A percentile compares a stretch with the other conserved stretches of the same genome.
Evolutionary conservation across 441 rosid genomes (phyloP).

Genomic region (Adansonia gregorii): DNA sequence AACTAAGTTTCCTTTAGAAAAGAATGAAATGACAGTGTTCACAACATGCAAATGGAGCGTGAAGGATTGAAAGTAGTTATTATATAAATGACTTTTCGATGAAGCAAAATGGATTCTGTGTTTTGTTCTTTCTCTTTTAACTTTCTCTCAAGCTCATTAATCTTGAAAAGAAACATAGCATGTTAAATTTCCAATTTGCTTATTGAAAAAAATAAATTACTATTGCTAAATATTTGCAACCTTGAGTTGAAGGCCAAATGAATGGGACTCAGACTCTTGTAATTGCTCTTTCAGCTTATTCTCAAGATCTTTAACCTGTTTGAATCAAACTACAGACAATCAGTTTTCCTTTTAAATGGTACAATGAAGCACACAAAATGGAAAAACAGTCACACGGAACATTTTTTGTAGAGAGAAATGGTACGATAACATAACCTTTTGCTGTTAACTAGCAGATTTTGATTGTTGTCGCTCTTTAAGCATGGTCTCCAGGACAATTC

Average conservation of each 20-base stretch:
- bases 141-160: constrained; percentile 54
- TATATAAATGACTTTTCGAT: constrained; percentile 34
- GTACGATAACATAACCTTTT: constrained; percentile 26
- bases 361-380: no score
- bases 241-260: constrained; percentile 58
- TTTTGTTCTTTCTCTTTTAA: constrained; percentile 48
- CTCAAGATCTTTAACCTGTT: constrained; percentile 75
- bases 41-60: background rate
- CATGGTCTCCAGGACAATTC: background rate
- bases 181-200: constrained; percentile 18
- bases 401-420: background rate
- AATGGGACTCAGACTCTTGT: constrained; percentile 55
- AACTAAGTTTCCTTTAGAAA: background rate
- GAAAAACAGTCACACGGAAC: no score
- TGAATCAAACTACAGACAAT: constrained; percentile 20
- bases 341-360: constrained; percentile 11
- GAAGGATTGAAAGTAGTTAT: background rate
- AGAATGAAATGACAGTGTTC: background rate
- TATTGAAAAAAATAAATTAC: constrained; percentile 7
- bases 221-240: constrained; percentile 34
- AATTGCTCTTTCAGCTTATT: constrained; percentile 62
- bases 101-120: constrained; percentile 51
- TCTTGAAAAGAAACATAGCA: constrained; percentile 35
- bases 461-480: constrained; percentile 31
- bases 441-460: constrained; percentile 21